These are phyloP conservation scores for Botrytis sinoallii DNA, from an alignment of 2,329 filamentous ascomycete genomes.

Conservation along the genomic window DNA sequence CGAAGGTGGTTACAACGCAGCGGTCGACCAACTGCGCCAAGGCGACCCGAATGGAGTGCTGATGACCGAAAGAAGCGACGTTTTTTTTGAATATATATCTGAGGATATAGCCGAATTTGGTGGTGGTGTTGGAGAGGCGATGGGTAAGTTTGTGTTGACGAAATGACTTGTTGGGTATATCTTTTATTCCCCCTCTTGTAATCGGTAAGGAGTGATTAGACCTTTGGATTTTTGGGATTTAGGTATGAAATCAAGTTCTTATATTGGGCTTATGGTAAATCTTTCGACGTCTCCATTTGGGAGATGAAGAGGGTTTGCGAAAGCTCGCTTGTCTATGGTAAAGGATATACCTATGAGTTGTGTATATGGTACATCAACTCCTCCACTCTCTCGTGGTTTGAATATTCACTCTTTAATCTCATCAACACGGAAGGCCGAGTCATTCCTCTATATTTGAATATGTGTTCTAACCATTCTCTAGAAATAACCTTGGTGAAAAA, in stretches of 20 bases:
- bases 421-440: neutral
- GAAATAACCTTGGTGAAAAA: neutral
- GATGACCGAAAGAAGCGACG: neutral
- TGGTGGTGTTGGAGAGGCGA: neutral
- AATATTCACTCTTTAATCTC: neutral
- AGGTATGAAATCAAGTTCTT: neutral
- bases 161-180: neutral
- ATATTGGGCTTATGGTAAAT: neutral
- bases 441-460: neutral
- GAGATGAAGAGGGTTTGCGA: neutral
- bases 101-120: neutral
- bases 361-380: neutral
- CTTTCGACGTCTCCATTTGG: neutral
- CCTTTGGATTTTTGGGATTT: neutral
- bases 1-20: neutral
- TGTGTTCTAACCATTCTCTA: neutral
- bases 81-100: neutral
- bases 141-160: neutral
- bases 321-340: neutral
- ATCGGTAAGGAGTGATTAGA: neutral
- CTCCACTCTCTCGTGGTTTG: neutral
- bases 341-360: neutral
- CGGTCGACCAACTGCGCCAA: neutral
- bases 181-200: neutral
- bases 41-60: neutral